Base-by-base conservation (phyloP, 1,139 yeast genomes). In the Kodamaea sp. region DNA sequence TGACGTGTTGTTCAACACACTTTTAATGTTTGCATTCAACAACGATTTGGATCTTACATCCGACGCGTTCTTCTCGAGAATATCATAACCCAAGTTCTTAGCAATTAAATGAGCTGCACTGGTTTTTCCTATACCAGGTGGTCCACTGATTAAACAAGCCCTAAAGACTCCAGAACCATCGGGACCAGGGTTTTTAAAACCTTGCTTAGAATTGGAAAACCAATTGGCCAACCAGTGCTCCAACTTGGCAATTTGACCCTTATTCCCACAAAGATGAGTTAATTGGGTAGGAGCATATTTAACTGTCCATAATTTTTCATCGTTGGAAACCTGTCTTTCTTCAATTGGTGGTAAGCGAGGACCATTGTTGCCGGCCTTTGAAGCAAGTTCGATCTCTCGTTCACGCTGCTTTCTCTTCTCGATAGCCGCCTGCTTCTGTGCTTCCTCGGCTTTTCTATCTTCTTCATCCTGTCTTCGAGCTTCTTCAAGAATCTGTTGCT, bases 241-340 rank as follows among this genome's bases (percentile, higher is more conserved):
- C 31, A 92, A 67, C 52, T 79, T 78, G 24, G 68, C 66, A 4
- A 94, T 81, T 35, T 80, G 79, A 1, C 86, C 79, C 55, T 87
- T 88, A 57, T 92, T 92, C 38, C 99, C 99, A 62, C 97, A 89
- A 24, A 92, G 78, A 46, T 92, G 97, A 25, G 67, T 68, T 31
- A 83, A 45, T 26, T 70, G 71, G 2, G 78, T 74, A 5, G 99
- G 99, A 0, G 98, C 97, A 60, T 92, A 87, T 56, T 82, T 88
- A 3, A 80, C 83, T 0, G 99, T 92, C 98, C 98, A 94, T 39
- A 94, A 66, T 48, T 79, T 79, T 38, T 81, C 85, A 34, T 61
- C 61, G 36, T 69, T 71, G 5, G 72, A 57, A 14, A 68, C 59
- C 11, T 57, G 64, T 18, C 55, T 51, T 30, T 41, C 52, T 11